Evolutionary conservation across 2,329 filamentous ascomycete species (phyloP), one percentile per base, ranked within the genome.

Genomic region (Passalora sequoiae): DNA sequence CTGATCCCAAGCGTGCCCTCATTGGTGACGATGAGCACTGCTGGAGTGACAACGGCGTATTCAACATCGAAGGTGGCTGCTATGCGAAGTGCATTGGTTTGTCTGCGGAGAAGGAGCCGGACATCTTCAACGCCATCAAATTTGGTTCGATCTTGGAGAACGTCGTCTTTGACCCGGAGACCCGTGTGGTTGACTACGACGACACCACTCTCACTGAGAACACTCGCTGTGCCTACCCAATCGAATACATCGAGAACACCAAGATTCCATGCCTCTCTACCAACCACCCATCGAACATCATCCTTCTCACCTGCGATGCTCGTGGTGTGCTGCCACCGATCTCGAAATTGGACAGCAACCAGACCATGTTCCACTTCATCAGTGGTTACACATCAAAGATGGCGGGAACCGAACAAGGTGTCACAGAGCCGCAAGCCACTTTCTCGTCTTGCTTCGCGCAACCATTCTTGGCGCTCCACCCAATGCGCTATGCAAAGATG

Each of bases 291-390:
- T 84, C 78, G 69, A 98, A 98, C 81, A 97, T 98, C 71, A 86
- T 98, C 65, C 84, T 98, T 59, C 83, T 98, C 60, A 98, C 92
- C 51, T 98, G 92, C 74, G 92, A 98, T 63, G 92, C 92, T 48
- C 88, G 92, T 58, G 92, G 92, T 75, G 92, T 98, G 38, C 82
- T 98, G 44, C 92, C 92, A 44, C 92, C 92, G 37, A 97, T 98
- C 72, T 96, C 89, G 62, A 97, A 97, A 78, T 84, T 98, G 66
- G 82, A 85, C 76, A 80, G 84, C 54, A 81, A 87, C 62, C 92
- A 97, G 75, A 95, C 89, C 69, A 97, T 98, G 91, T 98, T 97
- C 84, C 92, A 98, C 79, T 98, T 98, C 82, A 98, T 98, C 72
- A 94, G 87, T 13, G 92, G 92, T 60, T 98, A 98, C 79, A 98